A percentile compares a stretch with the other conserved stretches of the same genome.
phyloP scores from a whole-genome alignment of 2,329 filamentous ascomycete genomes.

The Cladosporium cucumerinum region DNA sequence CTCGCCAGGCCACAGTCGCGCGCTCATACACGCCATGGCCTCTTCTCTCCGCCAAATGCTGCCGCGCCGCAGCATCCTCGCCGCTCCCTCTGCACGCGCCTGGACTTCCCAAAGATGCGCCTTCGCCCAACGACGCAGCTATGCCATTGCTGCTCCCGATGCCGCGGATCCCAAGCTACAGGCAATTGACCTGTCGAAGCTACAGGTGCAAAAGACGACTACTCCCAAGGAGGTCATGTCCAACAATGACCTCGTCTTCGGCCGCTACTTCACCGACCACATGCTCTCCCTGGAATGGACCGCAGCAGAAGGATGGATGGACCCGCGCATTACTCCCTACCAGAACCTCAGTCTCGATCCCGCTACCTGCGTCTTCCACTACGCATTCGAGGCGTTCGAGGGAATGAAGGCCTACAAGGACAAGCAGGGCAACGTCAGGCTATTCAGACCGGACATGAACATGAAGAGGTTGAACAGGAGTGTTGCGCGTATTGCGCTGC shows the following conservation, averaged over 20 bases:
- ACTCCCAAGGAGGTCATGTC: constrained; percentile 72
- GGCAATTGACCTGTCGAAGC: constrained; percentile 72
- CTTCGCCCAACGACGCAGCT: constrained; percentile 14
- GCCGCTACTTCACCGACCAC: constrained; percentile 90
- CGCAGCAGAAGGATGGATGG: constrained; percentile 74
- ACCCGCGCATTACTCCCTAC: constrained; percentile 83
- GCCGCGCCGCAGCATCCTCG: constrained; percentile 16
- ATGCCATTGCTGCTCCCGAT: constrained; percentile 37
- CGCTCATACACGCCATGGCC: constrained; percentile 4
- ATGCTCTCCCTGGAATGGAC: constrained; percentile 97
- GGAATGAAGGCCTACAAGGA: constrained; percentile 99
- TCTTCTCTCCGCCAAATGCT: constrained; percentile 13
- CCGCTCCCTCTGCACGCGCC: constrained; percentile 15
- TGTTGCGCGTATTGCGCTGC: constrained; percentile 83
- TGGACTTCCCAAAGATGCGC: constrained; percentile 5
- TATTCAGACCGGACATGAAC: constrained; percentile 95
- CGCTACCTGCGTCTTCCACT: constrained; percentile 96
- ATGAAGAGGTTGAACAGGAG: constrained; percentile 94
- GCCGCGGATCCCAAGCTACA: constrained; percentile 53
- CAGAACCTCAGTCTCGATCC: constrained; percentile 96
- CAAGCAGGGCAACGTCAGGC: constrained; percentile 68
- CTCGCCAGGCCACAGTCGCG: neutral
- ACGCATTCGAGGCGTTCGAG: constrained; percentile 97
- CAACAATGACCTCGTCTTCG: constrained; percentile 82
- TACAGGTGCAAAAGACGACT: constrained; percentile 70